phyloP scores from a whole-genome alignment of 345 rosid species.

The Mallotus nudiflorus region DNA sequence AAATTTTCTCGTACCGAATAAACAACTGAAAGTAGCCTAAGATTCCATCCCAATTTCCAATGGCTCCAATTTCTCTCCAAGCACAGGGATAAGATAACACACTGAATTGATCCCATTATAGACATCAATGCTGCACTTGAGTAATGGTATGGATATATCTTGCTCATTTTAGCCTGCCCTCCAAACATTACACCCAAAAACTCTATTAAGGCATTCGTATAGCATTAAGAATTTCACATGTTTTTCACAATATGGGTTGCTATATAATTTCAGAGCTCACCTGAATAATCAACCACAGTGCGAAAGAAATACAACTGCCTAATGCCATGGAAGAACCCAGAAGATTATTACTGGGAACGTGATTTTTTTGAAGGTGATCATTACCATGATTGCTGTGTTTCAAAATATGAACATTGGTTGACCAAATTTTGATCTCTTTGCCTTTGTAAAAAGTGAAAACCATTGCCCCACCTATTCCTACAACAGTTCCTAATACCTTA shows the following conservation, averaged over 20 bases:
- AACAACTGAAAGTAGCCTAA: slow-evolving; percentile 22
- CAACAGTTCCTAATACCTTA: slow-evolving; percentile 17
- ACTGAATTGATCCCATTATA: slow-evolving; percentile 18
- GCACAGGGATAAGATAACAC: slow-evolving; percentile 16
- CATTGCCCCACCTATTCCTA: slow-evolving; percentile 29
- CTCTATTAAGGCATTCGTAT: too few relatives aligned
- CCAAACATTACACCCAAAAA: neutral
- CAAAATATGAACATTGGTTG: slow-evolving; percentile 18
- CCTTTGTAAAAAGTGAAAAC: slow-evolving; percentile 24
- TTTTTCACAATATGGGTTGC: too few relatives aligned
- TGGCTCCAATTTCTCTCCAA: slow-evolving; percentile 22
- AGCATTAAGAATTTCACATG: too few relatives aligned
- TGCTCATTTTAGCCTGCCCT: slow-evolving; percentile 26
- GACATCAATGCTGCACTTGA: slow-evolving; percentile 34
- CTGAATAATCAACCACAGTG: slow-evolving; percentile 27
- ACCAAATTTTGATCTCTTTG: slow-evolving; percentile 8
- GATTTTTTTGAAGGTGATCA: neutral
- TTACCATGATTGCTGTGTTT: neutral
- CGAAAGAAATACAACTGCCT: slow-evolving; percentile 11
- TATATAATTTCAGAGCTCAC: neutral
- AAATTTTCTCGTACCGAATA: slow-evolving; percentile 22
- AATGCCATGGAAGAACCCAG: slow-evolving; percentile 5
- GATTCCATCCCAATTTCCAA: slow-evolving; percentile 36
- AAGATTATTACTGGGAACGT: neutral
- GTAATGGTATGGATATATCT: slow-evolving; percentile 25